A percentile compares a stretch with the other conserved stretches of the same genome.
Evolutionary conservation across 306 rosid species (phyloP).

Genomic region (Luffa aegyptiaca): DNA sequence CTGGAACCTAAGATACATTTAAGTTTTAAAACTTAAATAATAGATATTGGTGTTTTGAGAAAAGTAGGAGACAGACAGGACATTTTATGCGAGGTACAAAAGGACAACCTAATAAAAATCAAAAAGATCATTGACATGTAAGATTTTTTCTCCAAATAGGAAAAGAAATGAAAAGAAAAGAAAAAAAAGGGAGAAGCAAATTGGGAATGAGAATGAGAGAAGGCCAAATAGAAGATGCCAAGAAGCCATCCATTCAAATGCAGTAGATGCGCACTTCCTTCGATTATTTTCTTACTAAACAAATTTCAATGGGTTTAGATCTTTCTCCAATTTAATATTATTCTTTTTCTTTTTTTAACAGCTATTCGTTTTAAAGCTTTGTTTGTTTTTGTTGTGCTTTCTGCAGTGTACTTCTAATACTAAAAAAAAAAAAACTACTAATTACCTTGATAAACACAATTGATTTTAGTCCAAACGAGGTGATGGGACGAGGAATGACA

Average conservation of each 20-base stretch:
- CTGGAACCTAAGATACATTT: no score
- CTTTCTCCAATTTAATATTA: not conserved
- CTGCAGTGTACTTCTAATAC: not conserved
- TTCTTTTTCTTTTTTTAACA: not conserved
- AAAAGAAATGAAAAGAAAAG: not conserved
- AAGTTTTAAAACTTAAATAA: not conserved
- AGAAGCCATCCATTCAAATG: not conserved
- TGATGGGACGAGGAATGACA: no score
- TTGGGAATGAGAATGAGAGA: not conserved
- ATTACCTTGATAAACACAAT: no score
- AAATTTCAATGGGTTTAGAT: not conserved
- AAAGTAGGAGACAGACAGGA: not conserved
- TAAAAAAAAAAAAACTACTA: no score
- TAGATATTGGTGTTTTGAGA: not conserved
- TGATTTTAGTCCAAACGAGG: no score
- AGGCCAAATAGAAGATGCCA: not conserved
- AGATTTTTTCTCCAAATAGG: not conserved
- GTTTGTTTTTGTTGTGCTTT: not conserved
- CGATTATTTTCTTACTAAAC: not conserved
- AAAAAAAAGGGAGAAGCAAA: not conserved
- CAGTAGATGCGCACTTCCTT: not conserved
- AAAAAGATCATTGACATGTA: not conserved
- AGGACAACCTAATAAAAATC: not conserved
- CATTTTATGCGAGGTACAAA: not conserved
- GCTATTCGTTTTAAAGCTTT: not conserved